These are phyloP conservation scores for Colletotrichum higginsianum DNA, from an alignment of 2,329 filamentous ascomycete genomes.

Conservation along the genomic window DNA sequence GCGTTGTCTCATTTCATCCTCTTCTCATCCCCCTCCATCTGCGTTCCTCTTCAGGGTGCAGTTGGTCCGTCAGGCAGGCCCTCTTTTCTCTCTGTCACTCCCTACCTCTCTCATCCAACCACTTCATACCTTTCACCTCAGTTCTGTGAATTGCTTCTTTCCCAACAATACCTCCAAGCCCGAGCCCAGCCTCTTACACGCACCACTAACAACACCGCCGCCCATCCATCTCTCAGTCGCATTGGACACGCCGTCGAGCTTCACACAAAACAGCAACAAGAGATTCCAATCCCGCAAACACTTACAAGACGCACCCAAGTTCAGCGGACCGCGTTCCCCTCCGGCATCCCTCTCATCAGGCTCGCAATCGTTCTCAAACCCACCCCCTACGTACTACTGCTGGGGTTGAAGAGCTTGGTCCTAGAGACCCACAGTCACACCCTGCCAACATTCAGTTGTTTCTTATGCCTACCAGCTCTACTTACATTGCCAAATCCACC, in stretches of 20 bases:
- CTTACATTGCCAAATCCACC: slow-evolving; percentile 39
- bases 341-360: slow-evolving; percentile 21
- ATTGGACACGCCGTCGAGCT: slow-evolving; percentile 4
- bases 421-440: slow-evolving; percentile 26
- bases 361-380: slow-evolving; percentile 21
- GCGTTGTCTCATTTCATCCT: slow-evolving; percentile 19
- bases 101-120: neutral
- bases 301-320: neutral
- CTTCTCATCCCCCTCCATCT: slow-evolving; percentile 12
- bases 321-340: neutral
- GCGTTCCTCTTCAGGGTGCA: neutral
- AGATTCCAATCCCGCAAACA: neutral
- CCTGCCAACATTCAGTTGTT: slow-evolving; percentile 37
- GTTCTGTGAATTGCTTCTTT: slow-evolving; percentile 37
- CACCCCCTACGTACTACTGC: slow-evolving; percentile 25
- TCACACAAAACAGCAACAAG: slow-evolving; percentile 3
- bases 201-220: neutral
- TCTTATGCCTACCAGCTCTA: slow-evolving; percentile 37
- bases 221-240: neutral
- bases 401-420: slow-evolving; percentile 35
- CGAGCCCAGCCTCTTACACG: neutral
- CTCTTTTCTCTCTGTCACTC: slow-evolving; percentile 4
- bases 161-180: neutral
- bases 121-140: neutral
- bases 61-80: slow-evolving; percentile 36